A percentile compares a stretch with the other conserved stretches of the same genome.
Evolutionary conservation across 331 rosid genomes (phyloP).

Genomic region (Rosa hybrid): DNA sequence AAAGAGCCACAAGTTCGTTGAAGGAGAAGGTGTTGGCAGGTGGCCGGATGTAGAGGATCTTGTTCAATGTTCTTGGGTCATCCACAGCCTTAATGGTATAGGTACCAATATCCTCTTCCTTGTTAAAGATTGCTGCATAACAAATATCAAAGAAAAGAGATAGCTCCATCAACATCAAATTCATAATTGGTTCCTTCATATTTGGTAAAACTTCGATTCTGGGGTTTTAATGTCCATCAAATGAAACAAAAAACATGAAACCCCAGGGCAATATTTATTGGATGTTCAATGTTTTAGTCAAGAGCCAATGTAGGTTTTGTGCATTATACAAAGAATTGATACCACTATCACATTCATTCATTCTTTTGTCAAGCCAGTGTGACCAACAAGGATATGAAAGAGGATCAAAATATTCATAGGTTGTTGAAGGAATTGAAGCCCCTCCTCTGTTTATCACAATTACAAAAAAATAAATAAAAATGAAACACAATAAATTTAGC

Average conservation of each 20-base stretch:
- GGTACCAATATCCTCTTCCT: slow-evolving; percentile 53
- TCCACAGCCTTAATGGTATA: slow-evolving; percentile 51
- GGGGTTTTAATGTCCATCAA: neutral
- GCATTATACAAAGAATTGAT: neutral
- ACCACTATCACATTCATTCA: neutral
- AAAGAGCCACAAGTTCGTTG: slow-evolving; percentile 52
- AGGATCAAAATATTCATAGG: neutral
- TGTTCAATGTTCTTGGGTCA: slow-evolving; percentile 67
- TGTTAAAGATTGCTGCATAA: slow-evolving; percentile 39
- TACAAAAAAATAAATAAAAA: too few species aligned
- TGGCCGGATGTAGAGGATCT: slow-evolving; percentile 45
- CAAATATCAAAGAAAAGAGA: neutral
- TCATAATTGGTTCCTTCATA: neutral
- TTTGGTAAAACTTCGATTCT: neutral
- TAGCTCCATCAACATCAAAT: neutral
- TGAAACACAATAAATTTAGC: too few species aligned
- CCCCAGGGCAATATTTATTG: too few species aligned
- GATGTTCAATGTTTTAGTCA: neutral
- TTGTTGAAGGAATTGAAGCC: neutral
- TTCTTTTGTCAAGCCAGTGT: neutral
- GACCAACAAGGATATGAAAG: neutral
- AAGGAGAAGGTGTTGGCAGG: slow-evolving; percentile 46
- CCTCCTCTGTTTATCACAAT: neutral
- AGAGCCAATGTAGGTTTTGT: neutral
- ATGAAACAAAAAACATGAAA: too few species aligned